Conservation (phyloP, 441 rosid species). For the Mallotus japonicus region DNA sequence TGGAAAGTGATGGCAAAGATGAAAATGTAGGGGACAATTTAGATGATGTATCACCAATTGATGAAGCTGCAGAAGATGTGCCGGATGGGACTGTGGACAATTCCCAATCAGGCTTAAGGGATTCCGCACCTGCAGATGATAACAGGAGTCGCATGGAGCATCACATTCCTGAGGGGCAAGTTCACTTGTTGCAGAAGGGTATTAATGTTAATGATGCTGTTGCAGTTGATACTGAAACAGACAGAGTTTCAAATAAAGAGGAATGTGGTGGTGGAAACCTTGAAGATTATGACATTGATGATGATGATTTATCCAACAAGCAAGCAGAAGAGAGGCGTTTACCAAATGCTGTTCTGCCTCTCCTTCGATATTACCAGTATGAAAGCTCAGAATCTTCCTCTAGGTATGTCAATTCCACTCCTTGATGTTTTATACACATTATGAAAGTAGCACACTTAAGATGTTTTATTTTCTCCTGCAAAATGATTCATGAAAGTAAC, state of each 20-base stretch:
- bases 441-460: background rate
- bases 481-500: background rate
- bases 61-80: conserved; percentile 33
- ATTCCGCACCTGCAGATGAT: conserved; percentile 39
- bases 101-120: conserved; percentile 34
- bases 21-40: conserved; percentile 30
- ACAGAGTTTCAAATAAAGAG: conserved; percentile 29
- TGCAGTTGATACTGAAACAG: conserved; percentile 37
- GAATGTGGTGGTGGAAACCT: conserved; percentile 35
- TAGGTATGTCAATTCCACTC: conserved; percentile 41
- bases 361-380: conserved; percentile 60
- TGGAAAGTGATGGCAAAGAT: conserved; percentile 31
- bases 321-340: conserved; percentile 52
- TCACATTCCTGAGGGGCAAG: conserved; percentile 37
- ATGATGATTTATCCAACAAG: conserved; percentile 46
- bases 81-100: conserved; percentile 28
- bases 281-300: conserved; percentile 37
- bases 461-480: background rate
- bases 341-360: conserved; percentile 60
- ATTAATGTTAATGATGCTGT: conserved; percentile 29
- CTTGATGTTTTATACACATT: background rate
- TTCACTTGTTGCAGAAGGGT: conserved; percentile 30
- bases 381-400: conserved; percentile 84
- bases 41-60: conserved; percentile 30
- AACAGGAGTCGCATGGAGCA: conserved; percentile 32